Base-by-base conservation (phyloP, 257 asterid genomes). In the Henckelia pumila region DNA sequence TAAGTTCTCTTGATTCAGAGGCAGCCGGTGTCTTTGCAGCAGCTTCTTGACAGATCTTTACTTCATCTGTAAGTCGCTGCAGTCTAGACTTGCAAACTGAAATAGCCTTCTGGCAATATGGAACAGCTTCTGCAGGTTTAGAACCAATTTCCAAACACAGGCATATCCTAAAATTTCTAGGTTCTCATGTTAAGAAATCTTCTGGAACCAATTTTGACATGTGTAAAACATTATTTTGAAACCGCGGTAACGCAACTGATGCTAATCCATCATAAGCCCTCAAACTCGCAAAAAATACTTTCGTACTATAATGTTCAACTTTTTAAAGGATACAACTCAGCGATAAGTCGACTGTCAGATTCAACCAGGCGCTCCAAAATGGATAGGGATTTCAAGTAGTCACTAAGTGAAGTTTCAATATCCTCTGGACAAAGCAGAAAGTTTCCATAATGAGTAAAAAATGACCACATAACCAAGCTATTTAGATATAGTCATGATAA, bases 121-220 rank as follows among this genome's bases (percentile, higher is more conserved):
- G 83, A 56, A 85, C 82, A 63, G 97, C 96, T 79, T 93, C 99
- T 76, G 84, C 81, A 59, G 96, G 84, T 77, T 78, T 88, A 13
- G 96, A 89, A 75, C 97, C 99, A 69, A 86, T 79, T 84, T 93
- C 98, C 73, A 93, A 76, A 72, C 97, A 93, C 84, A 93, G 71
- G 79, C 99, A 88, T 70, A 90, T 78, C 80, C 95, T 86, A 50
- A 93, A 93, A 81, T 93, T 88, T 74, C 97, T 93, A 80, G 64
- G 56, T 77, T 76, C 64, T 59, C 64, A 62, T 56, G 84, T 84
- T 73, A 81, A 87, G 95, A 72, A 73, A 76, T 70, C 58, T 7
- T 30, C 50, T 64, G 50, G 40, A 14, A 66, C 20, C 60, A 71
- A 49, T 49, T 25, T 49, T 47, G 53, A 14, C 20, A 40, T 40